Base-by-base conservation (phyloP, 495 filamentous ascomycete genomes). In the Penicillium angulare region DNA sequence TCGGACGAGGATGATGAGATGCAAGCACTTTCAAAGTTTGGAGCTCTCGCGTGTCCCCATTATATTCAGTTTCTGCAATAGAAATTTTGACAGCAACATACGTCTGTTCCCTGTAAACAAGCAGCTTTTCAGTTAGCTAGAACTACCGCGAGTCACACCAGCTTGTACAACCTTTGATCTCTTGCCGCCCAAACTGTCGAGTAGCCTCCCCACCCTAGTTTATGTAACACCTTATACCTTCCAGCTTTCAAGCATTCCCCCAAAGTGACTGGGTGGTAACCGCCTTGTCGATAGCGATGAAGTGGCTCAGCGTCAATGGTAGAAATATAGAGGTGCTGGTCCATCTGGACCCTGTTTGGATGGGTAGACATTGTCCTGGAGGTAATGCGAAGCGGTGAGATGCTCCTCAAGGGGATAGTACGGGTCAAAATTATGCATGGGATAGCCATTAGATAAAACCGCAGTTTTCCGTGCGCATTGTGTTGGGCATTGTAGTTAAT, bases 111-210 rank as follows among this genome's bases (percentile, higher is more conserved):
- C 65, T 66, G 29, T 18, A 44, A 46, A 21, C 15, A 32, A 13
- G 26, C 7, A 42, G 34, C 34, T 33, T 48, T 29, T 36, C 5
- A 43, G 31, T 65, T 56, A 68, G 59, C 43, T 55, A 7, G 22
- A 20, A 52, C 48, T 50, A 39, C 47, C 21, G 16, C 39, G 34
- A 22, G 20, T 42, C 45, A 31, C 35, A 59, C 21, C 21, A 20
- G 20, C 20, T 18, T 49, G 41, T 35, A 52, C 26, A 40, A 70
- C 65, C 52, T 64, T 59, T 54, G 49, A 51, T 79, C 75, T 51
- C 57, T 63, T 20, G 73, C 73, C 9, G 71, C 60, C 77, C 78
- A 81, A 42, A 79, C 74, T 23, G 76, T 79, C 5, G 76, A 77
- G 53, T 68, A 76, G 6, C 62, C 63, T 34, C 75, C 78, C 54